Conservation (phyloP, 2,329 filamentous ascomycete genomes). For the Ambrosiella cleistominuta region DNA sequence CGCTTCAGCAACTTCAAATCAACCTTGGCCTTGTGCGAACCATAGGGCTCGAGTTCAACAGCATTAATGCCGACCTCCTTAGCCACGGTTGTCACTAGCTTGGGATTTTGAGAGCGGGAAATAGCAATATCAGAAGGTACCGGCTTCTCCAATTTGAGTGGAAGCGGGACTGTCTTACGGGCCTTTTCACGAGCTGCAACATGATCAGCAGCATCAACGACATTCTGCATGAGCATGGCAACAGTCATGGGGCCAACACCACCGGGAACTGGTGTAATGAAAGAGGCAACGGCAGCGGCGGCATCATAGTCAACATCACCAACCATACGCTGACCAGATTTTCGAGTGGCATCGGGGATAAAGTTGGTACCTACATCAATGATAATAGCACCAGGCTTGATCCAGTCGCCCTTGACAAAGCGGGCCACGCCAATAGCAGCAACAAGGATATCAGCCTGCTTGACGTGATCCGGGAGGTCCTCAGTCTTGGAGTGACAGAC, state of each 20-base stretch:
- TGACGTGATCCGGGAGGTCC: slow-evolving; percentile 55
- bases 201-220: slow-evolving; percentile 65
- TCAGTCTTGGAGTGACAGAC: slow-evolving; percentile 84
- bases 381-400: slow-evolving; percentile 87
- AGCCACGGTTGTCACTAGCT: slow-evolving; percentile 71
- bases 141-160: slow-evolving; percentile 58
- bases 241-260: slow-evolving; percentile 98
- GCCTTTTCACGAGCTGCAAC: slow-evolving; percentile 73
- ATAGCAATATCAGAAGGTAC: slow-evolving; percentile 94
- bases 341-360: slow-evolving; percentile 72
- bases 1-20: slow-evolving; percentile 67
- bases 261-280: slow-evolving; percentile 89
- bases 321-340: slow-evolving; percentile 80
- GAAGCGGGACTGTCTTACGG: slow-evolving; percentile 64
- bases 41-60: slow-evolving; percentile 89
- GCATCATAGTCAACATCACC: slow-evolving; percentile 89
- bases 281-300: slow-evolving; percentile 68
- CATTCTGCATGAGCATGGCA: slow-evolving; percentile 92
- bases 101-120: slow-evolving; percentile 77
- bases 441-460: slow-evolving; percentile 73
- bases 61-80: slow-evolving; percentile 71
- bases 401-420: slow-evolving; percentile 87
- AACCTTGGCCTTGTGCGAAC: slow-evolving; percentile 90
- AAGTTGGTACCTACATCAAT: slow-evolving; percentile 98
- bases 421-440: slow-evolving; percentile 76